Evolutionary conservation across 305 asterid species (phyloP), one percentile per base, ranked within the genome.

Genomic region (Fraxinus sp.): DNA sequence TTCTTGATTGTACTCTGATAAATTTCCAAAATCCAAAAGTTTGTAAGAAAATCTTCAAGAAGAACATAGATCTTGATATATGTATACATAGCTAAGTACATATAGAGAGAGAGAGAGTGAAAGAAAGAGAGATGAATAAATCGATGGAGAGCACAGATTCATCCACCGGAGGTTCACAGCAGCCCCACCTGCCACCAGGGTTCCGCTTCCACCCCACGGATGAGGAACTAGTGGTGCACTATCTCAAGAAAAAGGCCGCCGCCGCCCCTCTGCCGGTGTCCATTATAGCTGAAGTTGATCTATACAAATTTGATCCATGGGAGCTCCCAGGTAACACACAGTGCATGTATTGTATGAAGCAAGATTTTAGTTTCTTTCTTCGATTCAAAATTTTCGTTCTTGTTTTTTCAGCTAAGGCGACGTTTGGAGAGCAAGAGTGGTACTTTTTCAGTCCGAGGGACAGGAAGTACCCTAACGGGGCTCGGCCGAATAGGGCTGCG

Each of bases 391-490:
- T 59, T 37, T 39, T 6, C 18, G 1, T 26, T 64, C 18, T 18
- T 70, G 2, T 35, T 59, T 52, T 81, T 57, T 22, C 86, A 94
- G 98, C 92, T 3, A 94, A 92, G 90, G 95, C 98, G 0, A 91
- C 90, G 30, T 94, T 94, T 81, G 98, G 98, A 9, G 97, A 94
- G 85, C 98, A 94, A 74, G 98, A 94, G 85, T 94, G 98, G 98
- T 94, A 94, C 77, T 94, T 94, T 33, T 94, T 94, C 77, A 94
- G 94, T 81, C 98, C 98, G 3, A 81, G 98, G 64, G 98, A 94
- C 83, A 37, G 98, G 86, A 94, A 94, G 84, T 94, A 94, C 52
- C 98, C 98, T 1, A 94, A 94, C 83, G 98, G 98, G 7, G 97
- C 97, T 0, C 46, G 98, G 86, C 98, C 97, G 7, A 94, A 94